phyloP scores from a whole-genome alignment of 805 yeast species.

The Metschnikowia lochheadii region DNA sequence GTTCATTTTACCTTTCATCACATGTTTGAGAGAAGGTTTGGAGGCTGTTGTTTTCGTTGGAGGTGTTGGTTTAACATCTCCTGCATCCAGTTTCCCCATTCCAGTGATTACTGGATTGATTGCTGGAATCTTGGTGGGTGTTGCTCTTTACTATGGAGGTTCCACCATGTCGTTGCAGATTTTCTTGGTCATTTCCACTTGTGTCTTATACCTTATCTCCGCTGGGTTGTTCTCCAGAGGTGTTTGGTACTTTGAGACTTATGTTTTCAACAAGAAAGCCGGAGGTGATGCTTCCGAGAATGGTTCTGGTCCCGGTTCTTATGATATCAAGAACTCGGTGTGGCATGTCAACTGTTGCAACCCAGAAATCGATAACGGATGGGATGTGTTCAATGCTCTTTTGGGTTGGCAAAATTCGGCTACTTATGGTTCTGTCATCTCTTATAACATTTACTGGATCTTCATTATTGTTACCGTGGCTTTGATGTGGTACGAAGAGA shows the following conservation, averaged over 20 bases:
- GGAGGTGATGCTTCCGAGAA: conserved; percentile 95
- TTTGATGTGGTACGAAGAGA: conserved; percentile 80
- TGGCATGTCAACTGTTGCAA: conserved; percentile 98
- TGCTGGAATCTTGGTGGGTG: conserved; percentile 73
- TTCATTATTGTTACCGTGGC: conserved; percentile 48
- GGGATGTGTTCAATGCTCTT: conserved; percentile 94
- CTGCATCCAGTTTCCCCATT: conserved; percentile 66
- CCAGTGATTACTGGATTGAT: conserved; percentile 84
- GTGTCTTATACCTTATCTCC: conserved; percentile 80
- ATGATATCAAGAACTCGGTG: conserved; percentile 70
- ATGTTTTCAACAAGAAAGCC: conserved; percentile 56
- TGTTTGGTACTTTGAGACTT: conserved; percentile 80
- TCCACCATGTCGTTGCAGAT: conserved; percentile 77
- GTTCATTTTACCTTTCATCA: conserved; percentile 85
- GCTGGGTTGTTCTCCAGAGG: conserved; percentile 96
- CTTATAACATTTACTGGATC: conserved; percentile 88
- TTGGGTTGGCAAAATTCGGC: conserved; percentile 98
- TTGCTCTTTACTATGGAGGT: conserved; percentile 73
- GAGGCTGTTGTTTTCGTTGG: conserved; percentile 43
- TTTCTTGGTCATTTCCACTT: conserved; percentile 81
- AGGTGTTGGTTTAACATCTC: conserved; percentile 35
- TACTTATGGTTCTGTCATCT: conserved; percentile 82
- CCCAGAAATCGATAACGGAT: conserved; percentile 87
- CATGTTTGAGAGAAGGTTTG: conserved; percentile 92
- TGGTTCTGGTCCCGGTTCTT: conserved; percentile 94